Evolutionary conservation across 1,284 basidiomycete species (phyloP), one percentile per base, ranked within the genome.

Genomic region (Heterobasidion irregulare): DNA sequence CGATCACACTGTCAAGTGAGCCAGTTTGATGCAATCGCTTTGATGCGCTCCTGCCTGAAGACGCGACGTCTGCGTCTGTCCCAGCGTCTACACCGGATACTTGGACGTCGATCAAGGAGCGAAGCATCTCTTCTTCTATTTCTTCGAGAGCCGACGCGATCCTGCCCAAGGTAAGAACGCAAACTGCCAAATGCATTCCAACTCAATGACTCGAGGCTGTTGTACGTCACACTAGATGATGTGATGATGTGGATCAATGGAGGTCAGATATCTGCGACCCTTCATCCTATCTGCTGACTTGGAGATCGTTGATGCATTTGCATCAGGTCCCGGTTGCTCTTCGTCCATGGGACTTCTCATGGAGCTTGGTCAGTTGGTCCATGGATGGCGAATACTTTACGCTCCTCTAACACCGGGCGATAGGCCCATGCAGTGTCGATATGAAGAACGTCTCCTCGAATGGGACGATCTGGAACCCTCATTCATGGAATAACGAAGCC

Each of bases 101-200:
- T 66, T 84, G 19, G 82, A 84, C 58, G 72, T 84, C 6, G 86
- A 82, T 45, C 68, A 68, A 52, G 76, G 78, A 35, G 80, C 82
- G 36, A 78, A 83, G 58, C 82, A 84, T 58, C 75, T 84, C 64
- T 93, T 91, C 74, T 93, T 93, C 72, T 90, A 89, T 70, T 92
- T 92, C 72, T 92, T 93, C 67, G 88, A 90, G 68, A 88, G 84
- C 53, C 72, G 89, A 56, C 75, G 76, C 46, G 73, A 85, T 57
- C 89, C 89, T 1, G 75, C 76, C 15, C 75, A 76, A 72, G 70
- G 71, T 70, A 38, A 47, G 57, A n/a, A 6, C 32, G 18, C 15
- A 44, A 35, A 35, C 13, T 48, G 36, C 18, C 10, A 19, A 32
- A 26, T 26, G 6, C n/a, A 19, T n/a, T 32, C 18, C 16, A 10